Conservation (phyloP, 2,329 filamentous ascomycete genomes). For the Fusarium hainanense region DNA sequence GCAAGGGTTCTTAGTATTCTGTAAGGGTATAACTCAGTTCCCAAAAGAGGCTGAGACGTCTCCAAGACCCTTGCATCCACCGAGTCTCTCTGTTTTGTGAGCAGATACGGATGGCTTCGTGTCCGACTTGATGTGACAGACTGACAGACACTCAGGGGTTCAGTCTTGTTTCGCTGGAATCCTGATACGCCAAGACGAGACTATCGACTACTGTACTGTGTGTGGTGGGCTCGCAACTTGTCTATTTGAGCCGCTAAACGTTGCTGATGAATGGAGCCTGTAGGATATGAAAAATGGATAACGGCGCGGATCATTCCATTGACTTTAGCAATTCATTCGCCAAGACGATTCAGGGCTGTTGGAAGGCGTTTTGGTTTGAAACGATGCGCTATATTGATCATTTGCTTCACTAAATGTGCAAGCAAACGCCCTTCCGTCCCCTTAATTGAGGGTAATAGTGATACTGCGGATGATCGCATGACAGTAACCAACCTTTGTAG, state of each 20-base stretch:
- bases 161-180: slow-evolving; percentile 7
- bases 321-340: slow-evolving; percentile 5
- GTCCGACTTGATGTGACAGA: background rate
- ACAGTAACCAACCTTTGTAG: background rate
- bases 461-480: background rate
- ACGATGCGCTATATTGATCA: slow-evolving; percentile 10
- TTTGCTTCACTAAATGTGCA: slow-evolving; percentile 10
- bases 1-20: background rate
- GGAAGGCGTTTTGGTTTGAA: slow-evolving; percentile 27
- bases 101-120: background rate
- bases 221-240: background rate
- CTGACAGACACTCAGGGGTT: background rate
- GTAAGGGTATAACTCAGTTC: background rate
- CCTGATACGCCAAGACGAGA: slow-evolving; percentile 17
- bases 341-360: slow-evolving; percentile 16
- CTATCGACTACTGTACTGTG: background rate
- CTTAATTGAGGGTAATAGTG: background rate
- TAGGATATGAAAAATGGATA: slow-evolving; percentile 18
- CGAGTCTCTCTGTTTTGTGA: background rate
- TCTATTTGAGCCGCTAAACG: slow-evolving; percentile 4
- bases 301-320: slow-evolving; percentile 1
- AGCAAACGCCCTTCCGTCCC: slow-evolving; percentile 1
- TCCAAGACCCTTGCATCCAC: background rate
- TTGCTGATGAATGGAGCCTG: background rate
- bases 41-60: background rate